Evolutionary conservation across 1,139 yeast species (phyloP).

Genomic region (Pichia norvegensis): DNA sequence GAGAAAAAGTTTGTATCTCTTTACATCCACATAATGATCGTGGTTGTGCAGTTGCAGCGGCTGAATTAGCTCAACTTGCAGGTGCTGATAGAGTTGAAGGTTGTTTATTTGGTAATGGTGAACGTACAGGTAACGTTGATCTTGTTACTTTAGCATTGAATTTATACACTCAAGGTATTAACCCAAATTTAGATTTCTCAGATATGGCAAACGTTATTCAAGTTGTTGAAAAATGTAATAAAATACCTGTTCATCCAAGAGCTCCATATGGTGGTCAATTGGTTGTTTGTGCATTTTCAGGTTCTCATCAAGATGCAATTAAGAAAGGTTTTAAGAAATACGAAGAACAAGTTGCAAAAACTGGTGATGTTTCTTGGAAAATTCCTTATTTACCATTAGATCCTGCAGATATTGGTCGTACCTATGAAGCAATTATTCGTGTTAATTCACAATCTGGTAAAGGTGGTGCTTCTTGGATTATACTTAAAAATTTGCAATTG

Average conservation of each 20-base stretch:
- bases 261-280: constrained; percentile 97
- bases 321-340: constrained; percentile 82
- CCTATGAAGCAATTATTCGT: constrained; percentile 94
- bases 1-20: constrained; percentile 82
- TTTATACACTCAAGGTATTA: constrained; percentile 87
- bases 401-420: constrained; percentile 93
- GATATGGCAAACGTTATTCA: constrained; percentile 76
- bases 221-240: constrained; percentile 87
- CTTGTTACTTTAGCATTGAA: constrained; percentile 87
- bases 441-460: constrained; percentile 98
- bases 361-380: constrained; percentile 52
- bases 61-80: constrained; percentile 87
- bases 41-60: constrained; percentile 97
- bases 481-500: constrained; percentile 76
- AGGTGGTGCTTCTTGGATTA: constrained; percentile 98
- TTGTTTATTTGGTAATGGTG: constrained; percentile 95
- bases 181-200: constrained; percentile 81
- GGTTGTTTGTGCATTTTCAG: constrained; percentile 94
- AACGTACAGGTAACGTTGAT: constrained; percentile 97
- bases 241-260: constrained; percentile 86
- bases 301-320: constrained; percentile 97
- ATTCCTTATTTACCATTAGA: constrained; percentile 94
- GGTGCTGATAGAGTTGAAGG: constrained; percentile 99
- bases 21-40: constrained; percentile 95
- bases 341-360: constrained; percentile 34